Evolutionary conservation across 768 basidiomycete species (phyloP), one percentile per base, ranked within the genome.

Genomic region (Suillus brevipes): DNA sequence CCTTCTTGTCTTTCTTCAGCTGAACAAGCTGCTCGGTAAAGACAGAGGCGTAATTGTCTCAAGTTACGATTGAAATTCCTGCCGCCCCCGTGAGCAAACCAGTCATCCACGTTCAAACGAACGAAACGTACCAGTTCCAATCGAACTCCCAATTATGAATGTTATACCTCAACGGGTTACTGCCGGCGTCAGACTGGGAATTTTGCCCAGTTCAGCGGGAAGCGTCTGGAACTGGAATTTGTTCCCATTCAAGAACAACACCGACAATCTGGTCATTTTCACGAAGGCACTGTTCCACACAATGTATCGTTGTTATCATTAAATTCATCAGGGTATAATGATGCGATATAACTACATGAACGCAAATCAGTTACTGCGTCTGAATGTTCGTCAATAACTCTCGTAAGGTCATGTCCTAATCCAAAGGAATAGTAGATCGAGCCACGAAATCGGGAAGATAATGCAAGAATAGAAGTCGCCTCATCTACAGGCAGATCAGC

Each of bases 141-240:
- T 99, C 97, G 76, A 95, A 99, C 75, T 97, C 94, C 90, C 90
- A 95, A 72, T 99, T 99, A 69, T 94, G 92, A 70, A 97, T 95
- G 74, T 99, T 99, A 78, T 99, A 99, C 84, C 92, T 94, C 77
- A 99, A 81, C 61, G 87, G 77, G 75, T 99, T 99, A 75, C 90
- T 95, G 8, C 97, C 96, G 6, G 92, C 96, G 73, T 99, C 71
- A 99, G 79, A 56, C 84, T 88, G 73, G 85, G 84, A 65, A 97
- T 85, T 73, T 94, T 93, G 45, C 89, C 89, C 57, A 99, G 75
- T 74, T 98, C 97, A 63, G 92, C 89, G 5, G 97, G 97, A 5
- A 99, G 78, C 10, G 94, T 96, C 78, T 95, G 92, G n/a, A n/a
- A n/a, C n/a, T n/a, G n/a, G 42, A 99, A 79, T 75, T 89, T 88